A percentile compares a stretch with the other conserved stretches of the same genome.
Evolutionary conservation across 2,329 filamentous ascomycete genomes (phyloP).

Genomic region (Ophiocordyceps sinensis): DNA sequence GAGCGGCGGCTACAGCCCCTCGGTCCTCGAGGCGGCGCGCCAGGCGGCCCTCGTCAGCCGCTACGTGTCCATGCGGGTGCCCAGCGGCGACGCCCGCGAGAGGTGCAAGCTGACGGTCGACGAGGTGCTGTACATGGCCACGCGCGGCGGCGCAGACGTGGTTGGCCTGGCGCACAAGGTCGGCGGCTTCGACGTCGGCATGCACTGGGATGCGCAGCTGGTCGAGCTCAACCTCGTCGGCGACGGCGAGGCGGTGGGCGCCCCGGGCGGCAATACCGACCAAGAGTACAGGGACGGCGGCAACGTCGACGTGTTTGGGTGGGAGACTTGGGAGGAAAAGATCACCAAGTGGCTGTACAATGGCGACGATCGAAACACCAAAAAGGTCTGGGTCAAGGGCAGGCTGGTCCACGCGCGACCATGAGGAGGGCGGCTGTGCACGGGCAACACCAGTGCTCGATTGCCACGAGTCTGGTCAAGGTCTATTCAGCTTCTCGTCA

Average conservation of each 20-base stretch:
- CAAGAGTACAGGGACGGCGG: constrained; percentile 32
- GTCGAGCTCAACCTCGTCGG: constrained; percentile 45
- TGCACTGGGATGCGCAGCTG: constrained; percentile 84
- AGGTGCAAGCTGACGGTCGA: constrained; percentile 61
- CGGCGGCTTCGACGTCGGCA: constrained; percentile 73
- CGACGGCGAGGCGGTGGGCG: constrained; percentile 17
- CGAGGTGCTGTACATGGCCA: constrained; percentile 77
- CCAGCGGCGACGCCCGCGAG: constrained; percentile 22
- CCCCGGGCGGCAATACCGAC: too few species aligned
- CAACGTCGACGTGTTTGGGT: constrained; percentile 79
- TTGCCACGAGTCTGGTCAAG: too few species aligned
- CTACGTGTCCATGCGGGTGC: constrained; percentile 44
- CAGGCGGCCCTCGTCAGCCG: constrained; percentile 69
- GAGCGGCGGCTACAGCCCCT: constrained; percentile 71
- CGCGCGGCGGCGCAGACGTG: constrained; percentile 71
- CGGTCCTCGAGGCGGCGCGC: constrained; percentile 67
- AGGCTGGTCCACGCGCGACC: constrained; percentile 55
- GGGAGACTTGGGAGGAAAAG: constrained; percentile 75
- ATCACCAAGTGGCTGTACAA: constrained; percentile 91
- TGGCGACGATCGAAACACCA: constrained; percentile 85
- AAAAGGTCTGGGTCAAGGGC: constrained; percentile 79
- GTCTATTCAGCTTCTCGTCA: too few species aligned
- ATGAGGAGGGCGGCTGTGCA: not conserved
- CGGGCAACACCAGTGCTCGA: too few species aligned
- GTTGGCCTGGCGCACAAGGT: constrained; percentile 59